Evolutionary conservation across 768 basidiomycete genomes (phyloP), one percentile per base, ranked within the genome.

Genomic region (Suillus paluster): DNA sequence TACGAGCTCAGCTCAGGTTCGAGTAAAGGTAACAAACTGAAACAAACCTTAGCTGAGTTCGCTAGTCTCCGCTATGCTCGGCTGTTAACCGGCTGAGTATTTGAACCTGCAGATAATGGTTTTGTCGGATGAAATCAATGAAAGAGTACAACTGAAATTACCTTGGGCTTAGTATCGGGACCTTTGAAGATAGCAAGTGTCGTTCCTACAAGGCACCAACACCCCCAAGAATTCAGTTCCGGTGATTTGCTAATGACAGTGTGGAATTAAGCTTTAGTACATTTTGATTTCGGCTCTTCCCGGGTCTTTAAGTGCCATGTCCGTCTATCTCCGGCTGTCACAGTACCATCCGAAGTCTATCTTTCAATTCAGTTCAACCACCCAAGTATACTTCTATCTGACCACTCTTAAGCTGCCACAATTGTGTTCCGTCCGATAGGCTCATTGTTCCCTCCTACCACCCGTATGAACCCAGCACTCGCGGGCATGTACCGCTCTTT

Each of bases 321-420:
- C 75, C 73, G 75, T 65, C 46, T 61, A 75, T 72, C 72, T 75
- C 74, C 74, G 74, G 66, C 50, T 59, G 55, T 62, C 63, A 63
- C 27, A 57, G 30, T 54, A 48, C 59, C 52, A 61, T 59, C 55
- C 70, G 45, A 46, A 36, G 60, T 70, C 63, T 57, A 46, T 46
- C 58, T 63, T 66, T 66, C 42, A 30, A 30, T 30, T 30, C 30
- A 30, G 6, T n/a, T n/a, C n/a, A 30, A 30, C 30, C 30, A 30
- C 30, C n/a, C n/a, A 30, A 30, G 6, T 30, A 30, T 30, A 30
- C 23, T 57, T 58, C 52, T 59, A 46, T 62, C 49, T 33, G 8
- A 36, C 59, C 66, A 58, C 66, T n/a, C n/a, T n/a, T n/a, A n/a
- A 55, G 54, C 48, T 41, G 8, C 33, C 57, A 58, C 45, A 34